Conservation (phyloP, 1,284 basidiomycete species). For the Taiwanofungus camphoratus region DNA sequence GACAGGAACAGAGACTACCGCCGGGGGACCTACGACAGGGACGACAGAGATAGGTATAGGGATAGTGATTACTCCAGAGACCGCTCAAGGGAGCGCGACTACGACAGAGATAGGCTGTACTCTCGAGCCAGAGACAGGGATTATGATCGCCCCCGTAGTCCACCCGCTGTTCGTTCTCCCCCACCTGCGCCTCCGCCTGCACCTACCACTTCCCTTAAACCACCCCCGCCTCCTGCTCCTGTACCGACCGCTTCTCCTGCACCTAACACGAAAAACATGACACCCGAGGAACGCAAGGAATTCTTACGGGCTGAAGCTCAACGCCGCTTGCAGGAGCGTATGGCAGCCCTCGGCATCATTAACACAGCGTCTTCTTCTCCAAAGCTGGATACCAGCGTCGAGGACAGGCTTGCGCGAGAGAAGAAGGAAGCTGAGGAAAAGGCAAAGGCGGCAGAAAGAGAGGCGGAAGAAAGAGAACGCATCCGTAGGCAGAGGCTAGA, state of each 20-base stretch:
- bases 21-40: constrained; percentile 33
- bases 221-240: constrained; percentile 43
- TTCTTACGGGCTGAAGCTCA: constrained; percentile 82
- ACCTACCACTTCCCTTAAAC: constrained; percentile 33
- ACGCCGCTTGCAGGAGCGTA: constrained; percentile 81
- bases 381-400: constrained; percentile 69
- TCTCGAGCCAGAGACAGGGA: constrained; percentile 31
- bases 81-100: constrained; percentile 24
- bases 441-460: constrained; percentile 65
- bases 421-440: constrained; percentile 84
- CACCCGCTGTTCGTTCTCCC: constrained; percentile 43
- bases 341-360: constrained; percentile 79
- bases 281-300: constrained; percentile 78
- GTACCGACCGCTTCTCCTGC: constrained; percentile 48
- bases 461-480: constrained; percentile 72
- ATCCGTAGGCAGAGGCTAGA: constrained; percentile 64
- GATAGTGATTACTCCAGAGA: constrained; percentile 31
- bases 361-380: constrained; percentile 43
- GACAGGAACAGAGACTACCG: constrained; percentile 35
- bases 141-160: constrained; percentile 44
- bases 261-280: constrained; percentile 67
- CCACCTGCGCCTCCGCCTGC: constrained; percentile 44
- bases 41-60: constrained; percentile 33
- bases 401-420: constrained; percentile 79
- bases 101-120: constrained; percentile 26